Evolutionary conservation across 2,329 filamentous ascomycete genomes (phyloP), one percentile per base, ranked within the genome.

Genomic region (Catunica adiposa): DNA sequence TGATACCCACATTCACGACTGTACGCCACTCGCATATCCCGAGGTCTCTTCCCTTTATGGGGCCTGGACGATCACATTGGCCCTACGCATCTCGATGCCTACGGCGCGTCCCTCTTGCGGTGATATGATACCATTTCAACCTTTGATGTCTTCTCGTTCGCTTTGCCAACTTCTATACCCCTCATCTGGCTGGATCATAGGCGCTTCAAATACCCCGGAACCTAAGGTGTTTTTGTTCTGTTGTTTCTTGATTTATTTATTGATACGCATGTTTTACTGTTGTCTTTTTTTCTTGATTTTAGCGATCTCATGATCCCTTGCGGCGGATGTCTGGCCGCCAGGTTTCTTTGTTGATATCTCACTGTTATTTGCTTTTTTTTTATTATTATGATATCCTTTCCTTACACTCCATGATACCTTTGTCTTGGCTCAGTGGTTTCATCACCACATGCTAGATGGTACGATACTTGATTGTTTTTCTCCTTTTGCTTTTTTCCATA

Each of bases 111-210:
- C 20, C 25, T 40, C 37, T 23, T 26, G 46, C n/a, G 15, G 25
- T 20, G 42, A 17, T 40, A 51, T 55, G 34, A 37, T 22, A 46
- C 34, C 22, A 38, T 55, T 58, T 58, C 31, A 38, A 51, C 23
- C 37, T 38, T 48, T 50, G 55, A 42, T 54, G 46, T 56, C 51
- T 53, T 57, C 23, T 58, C 54, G 54, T 59, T 59, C 54, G 40
- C 40, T 58, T 58, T 37, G 53, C 51, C 53, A 55, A 55, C 53
- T 58, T 58, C 47, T 54, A 58, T 58, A 58, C 56, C 53, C 56
- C 46, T 51, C 29, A 42, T 51, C 51, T 55, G 55, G 48, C 53
- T 58, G 53, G 56, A 58, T 58, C 50, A 58, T 40, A 58, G 56
- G 56, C 53, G 47, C 56, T 55, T 52, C 51, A 52, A 58, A 58